A percentile compares a stretch with the other conserved stretches of the same genome.
Conservation (phyloP, 1,284 basidiomycete genomes). For the Naganishia liquefaciens region DNA sequence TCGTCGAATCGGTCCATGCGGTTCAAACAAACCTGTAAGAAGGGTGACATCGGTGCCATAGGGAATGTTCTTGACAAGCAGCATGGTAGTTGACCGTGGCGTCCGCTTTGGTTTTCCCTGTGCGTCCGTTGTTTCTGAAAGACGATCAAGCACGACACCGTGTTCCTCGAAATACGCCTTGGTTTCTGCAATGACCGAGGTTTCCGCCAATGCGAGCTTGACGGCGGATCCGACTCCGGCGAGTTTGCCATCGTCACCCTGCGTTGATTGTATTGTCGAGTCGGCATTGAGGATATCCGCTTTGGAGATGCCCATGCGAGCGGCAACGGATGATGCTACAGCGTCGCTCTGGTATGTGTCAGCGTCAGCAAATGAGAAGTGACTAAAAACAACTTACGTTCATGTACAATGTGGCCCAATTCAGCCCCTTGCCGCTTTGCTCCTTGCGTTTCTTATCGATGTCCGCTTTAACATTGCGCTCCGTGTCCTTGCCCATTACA, state of each 20-base stretch:
- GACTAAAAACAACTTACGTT: constrained; percentile 67
- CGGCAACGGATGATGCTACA: constrained; percentile 77
- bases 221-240: constrained; percentile 61
- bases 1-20: constrained; percentile 72
- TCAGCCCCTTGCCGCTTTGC: constrained; percentile 78
- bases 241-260: constrained; percentile 30
- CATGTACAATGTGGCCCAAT: constrained; percentile 97
- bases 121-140: constrained; percentile 25
- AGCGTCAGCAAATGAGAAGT: constrained; percentile 5
- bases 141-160: constrained; percentile 41
- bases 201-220: constrained; percentile 93
- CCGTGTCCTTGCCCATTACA: constrained; percentile 56
- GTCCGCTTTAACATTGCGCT: constrained; percentile 65
- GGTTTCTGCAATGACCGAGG: constrained; percentile 92
- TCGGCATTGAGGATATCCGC: constrained; percentile 73
- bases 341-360: constrained; percentile 70
- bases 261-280: constrained; percentile 32
- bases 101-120: constrained; percentile 16
- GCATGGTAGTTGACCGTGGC: constrained; percentile 69
- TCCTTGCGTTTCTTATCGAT: constrained; percentile 68
- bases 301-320: constrained; percentile 78
- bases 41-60: constrained; percentile 78
- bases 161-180: constrained; percentile 79
- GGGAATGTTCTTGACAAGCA: constrained; percentile 96
- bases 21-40: constrained; percentile 75